Base-by-base conservation (phyloP, 371 early-diverging fungal genomes). In the Mortierella sp. region DNA sequence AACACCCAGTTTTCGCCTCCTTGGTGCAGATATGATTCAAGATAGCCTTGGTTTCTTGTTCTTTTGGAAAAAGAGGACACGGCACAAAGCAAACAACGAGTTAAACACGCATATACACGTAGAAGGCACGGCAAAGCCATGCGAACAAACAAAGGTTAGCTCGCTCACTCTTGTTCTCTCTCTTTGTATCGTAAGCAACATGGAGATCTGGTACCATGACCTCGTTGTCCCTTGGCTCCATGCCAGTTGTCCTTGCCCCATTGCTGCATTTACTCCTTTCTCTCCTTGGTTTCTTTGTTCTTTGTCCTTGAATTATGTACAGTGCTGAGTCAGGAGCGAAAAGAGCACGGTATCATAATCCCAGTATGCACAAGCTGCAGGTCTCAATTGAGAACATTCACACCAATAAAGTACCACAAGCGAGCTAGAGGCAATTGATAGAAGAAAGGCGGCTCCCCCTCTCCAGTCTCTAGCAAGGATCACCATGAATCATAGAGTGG, bases 121-220 rank as follows among this genome's bases (percentile, higher is more conserved):
- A 53, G 5, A 53, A 31, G 19, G 10, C 55, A 28, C 16, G 31
- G 14, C 59, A 31, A 59, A 16, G 34, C 59, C 13, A 31, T 1
- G 59, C 59, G 48, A 10, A 46, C 48, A 46, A 46, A 5, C 5
- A 46, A 46, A 46, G 48, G 48, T 1, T 9, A 13, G 9, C 8
- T 46, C 6, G 48, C 48, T 13, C 13, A 13, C 48, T 46, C 48
- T 46, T 13, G 5, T 9, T 11, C 48, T 46, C 8, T 46, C 13
- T 46, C 48, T 46, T 46, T 10, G 34, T 59, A 59, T 59, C 59
- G 59, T 59, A 28, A 59, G 59, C 59, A 59, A 59, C 13, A 59
- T 31, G 59, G 34, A 16, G 16, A 11, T 26, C 31, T 16, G 5
- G 59, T 31, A 59, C 14, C 31, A 59, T 31, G 34, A 59, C 59